Percentiles rank a stretch among this genome's conserved stretches.
Conservation (phyloP, 2,329 filamentous ascomycete genomes). For the Penicillium vulpinum region DNA sequence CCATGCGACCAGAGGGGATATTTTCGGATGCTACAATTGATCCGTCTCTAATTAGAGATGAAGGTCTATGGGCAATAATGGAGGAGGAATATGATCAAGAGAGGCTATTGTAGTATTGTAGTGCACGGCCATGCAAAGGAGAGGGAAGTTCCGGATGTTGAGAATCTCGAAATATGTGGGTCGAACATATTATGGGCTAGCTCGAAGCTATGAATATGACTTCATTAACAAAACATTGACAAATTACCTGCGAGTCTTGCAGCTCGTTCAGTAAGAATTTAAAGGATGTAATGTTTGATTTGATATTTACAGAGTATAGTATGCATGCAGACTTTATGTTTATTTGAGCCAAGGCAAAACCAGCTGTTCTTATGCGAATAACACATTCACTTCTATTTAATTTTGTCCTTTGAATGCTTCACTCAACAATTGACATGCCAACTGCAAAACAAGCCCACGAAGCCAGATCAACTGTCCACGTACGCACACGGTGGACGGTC, state of each 20-base stretch:
- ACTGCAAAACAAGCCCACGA: background rate
- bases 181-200: background rate
- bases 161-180: constrained; percentile 5
- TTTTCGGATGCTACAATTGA: background rate
- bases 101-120: no score
- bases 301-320: background rate
- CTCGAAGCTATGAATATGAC: background rate
- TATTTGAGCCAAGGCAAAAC: no score
- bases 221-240: background rate
- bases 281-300: no score
- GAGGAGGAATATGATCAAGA: background rate
- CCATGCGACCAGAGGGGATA: background rate
- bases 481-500: background rate
- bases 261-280: no score
- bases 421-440: background rate
- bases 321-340: background rate
- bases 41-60: background rate
- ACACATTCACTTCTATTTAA: background rate
- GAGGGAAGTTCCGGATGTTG: background rate
- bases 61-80: background rate
- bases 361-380: background rate
- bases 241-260: no score
- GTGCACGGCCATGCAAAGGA: constrained; percentile 2
- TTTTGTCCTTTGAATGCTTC: background rate
- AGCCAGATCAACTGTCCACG: background rate